These are phyloP conservation scores for Endoconidiophora laricicola DNA, from an alignment of 2,329 filamentous ascomycete species.

Conservation along the genomic window DNA sequence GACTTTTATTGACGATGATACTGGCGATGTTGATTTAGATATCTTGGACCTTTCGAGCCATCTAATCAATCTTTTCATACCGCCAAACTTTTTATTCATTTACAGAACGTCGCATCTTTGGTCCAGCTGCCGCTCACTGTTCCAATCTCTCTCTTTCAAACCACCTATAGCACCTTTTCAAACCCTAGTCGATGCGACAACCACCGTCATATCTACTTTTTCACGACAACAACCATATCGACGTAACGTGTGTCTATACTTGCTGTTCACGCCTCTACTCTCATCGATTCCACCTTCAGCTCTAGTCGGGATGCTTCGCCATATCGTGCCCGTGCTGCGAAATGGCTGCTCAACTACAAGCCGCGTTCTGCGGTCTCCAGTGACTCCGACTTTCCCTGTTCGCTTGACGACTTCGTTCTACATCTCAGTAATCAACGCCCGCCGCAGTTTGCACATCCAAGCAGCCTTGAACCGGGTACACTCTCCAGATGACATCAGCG, in stretches of 20 bases:
- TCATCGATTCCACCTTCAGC: not conserved
- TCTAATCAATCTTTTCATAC: too few relatives aligned
- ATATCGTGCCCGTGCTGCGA: slow-evolving; percentile 12
- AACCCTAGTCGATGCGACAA: not conserved
- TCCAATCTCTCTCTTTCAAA: too few relatives aligned
- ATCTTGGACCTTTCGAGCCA: too few relatives aligned
- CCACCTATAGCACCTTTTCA: too few relatives aligned
- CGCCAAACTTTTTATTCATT: too few relatives aligned
- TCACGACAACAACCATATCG: too few relatives aligned
- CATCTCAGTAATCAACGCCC: not conserved
- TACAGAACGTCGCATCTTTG: too few relatives aligned
- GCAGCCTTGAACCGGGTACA: not conserved
- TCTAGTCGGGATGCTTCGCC: slow-evolving; percentile 10
- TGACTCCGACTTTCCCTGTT: not conserved
- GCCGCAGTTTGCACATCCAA: not conserved
- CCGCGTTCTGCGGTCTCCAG: not conserved
- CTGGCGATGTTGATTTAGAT: too few relatives aligned
- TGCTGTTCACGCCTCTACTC: not conserved
- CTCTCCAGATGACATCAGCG: slow-evolving; percentile 9
- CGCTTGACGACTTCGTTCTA: not conserved
- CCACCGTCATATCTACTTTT: not conserved
- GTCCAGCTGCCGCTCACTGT: too few relatives aligned
- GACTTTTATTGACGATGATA: too few relatives aligned
- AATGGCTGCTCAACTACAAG: slow-evolving; percentile 2
- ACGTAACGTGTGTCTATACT: too few relatives aligned